Evolutionary conservation across 139 green algal genomes (phyloP), one percentile per base, ranked within the genome.

Genomic region (Closterium sp.): DNA sequence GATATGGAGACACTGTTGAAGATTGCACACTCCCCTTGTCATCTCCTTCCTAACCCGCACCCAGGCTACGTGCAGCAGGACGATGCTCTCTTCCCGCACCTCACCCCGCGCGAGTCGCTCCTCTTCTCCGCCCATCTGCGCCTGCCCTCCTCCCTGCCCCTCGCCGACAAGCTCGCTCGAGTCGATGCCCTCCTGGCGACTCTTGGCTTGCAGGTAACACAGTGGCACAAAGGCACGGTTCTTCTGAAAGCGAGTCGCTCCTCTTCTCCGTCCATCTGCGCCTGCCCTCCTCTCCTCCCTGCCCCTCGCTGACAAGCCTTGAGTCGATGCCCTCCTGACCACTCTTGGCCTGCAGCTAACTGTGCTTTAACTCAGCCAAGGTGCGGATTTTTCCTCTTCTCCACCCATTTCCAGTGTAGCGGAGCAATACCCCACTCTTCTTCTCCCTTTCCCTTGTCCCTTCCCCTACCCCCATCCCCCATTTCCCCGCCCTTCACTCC

Each of bases 51-150:
- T 64, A n/a, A n/a, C n/a, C n/a, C n/a, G 23, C 89, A 16, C 34
- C n/a, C 90, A 93, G 93, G 38, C 33, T 95, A 94, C 90, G 94
- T 96, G 38, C 10, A 89, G 85, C 94, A 96, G 91, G 96, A 97
- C 66, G 96, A 97, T 55, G 90, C 93, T 16, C 93, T 97, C 12
- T 97, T 97, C 33, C 34, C 86, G 21, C 95, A 93, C 31, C 92
- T 96, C 28, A 97, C 96, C 0, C 95, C 96, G 69, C 87, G 94
- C 21, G 96, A 98, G 91, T 97, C 96, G 85, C 91, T 98, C n/a
- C 84, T 93, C n/a, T 97, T 95, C 93, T 93, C 91, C 84, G 96
- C 96, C 1, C 90, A 94, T 89, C 91, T 97, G 64, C 94, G 95
- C 33, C 90, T 96, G 33, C 89, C 93, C 19, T 86, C 81, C 31